Conservation (phyloP, 331 rosid genomes). For the Rhamnella rubrinervis region DNA sequence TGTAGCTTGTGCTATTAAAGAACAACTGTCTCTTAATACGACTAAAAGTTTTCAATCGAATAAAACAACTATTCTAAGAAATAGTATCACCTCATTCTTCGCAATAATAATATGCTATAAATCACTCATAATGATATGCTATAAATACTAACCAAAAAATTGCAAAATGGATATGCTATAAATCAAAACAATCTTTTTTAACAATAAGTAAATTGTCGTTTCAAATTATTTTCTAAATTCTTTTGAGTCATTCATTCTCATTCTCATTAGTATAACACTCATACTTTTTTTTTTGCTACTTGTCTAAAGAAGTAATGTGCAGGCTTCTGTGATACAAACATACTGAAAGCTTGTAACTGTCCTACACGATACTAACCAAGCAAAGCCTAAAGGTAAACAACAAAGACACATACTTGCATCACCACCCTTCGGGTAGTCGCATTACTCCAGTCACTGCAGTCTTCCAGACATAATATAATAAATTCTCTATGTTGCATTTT, state of each 20-base stretch:
- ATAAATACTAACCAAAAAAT: not conserved
- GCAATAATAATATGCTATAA: not conserved
- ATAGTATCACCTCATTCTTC: not conserved
- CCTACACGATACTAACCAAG: not conserved
- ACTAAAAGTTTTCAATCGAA: not conserved
- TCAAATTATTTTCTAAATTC: not conserved
- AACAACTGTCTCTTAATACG: not conserved
- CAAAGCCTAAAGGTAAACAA: not conserved
- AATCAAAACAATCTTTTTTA: not conserved
- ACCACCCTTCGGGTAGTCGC: conserved; percentile 87
- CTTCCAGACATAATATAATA: conserved; percentile 89
- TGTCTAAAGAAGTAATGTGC: too few relatives aligned
- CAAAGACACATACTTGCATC: conserved; percentile 62
- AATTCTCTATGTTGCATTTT: conserved; percentile 97
- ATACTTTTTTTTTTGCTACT: too few relatives aligned
- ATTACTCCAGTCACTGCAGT: conserved; percentile 94
- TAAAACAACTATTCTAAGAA: not conserved
- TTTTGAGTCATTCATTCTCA: not conserved
- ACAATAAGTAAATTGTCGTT: not conserved
- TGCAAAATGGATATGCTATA: not conserved
- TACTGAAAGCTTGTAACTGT: not conserved
- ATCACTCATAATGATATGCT: too few relatives aligned
- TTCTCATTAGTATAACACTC: not conserved
- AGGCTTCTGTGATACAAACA: too few relatives aligned
- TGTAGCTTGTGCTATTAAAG: too few relatives aligned